Percentiles rank a stretch among this genome's conserved stretches.
These are phyloP conservation scores for Adansonia digitata DNA, from an alignment of 345 rosid genomes.

Conservation along the genomic window DNA sequence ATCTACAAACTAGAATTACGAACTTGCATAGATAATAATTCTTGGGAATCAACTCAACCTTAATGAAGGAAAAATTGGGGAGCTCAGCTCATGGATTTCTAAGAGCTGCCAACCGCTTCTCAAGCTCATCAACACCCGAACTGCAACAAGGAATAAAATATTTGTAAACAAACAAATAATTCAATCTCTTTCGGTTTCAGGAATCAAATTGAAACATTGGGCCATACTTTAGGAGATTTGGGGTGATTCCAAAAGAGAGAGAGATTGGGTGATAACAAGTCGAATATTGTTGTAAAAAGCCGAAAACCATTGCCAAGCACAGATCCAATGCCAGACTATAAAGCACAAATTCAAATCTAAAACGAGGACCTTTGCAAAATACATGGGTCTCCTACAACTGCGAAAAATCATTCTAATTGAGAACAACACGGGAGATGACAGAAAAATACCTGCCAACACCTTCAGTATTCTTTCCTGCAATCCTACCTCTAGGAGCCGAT, in stretches of 20 bases:
- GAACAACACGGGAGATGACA: not conserved
- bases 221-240: not conserved
- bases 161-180: slow-evolving; percentile 3
- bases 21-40: not conserved
- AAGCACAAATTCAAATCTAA: not conserved
- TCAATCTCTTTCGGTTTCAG: not conserved
- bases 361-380: no score
- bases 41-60: not conserved
- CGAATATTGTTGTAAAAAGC: not conserved
- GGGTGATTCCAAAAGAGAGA: not conserved
- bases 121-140: slow-evolving; percentile 69
- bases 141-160: slow-evolving; percentile 31
- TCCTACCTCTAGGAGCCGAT: slow-evolving; percentile 76
- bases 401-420: not conserved
- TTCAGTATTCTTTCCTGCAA: slow-evolving; percentile 48
- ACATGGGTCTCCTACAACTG: not conserved
- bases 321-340: no score
- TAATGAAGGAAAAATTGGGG: not conserved
- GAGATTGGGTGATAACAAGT: not conserved
- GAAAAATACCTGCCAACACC: slow-evolving; percentile 57
- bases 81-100: slow-evolving; percentile 32
- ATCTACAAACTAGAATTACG: not conserved
- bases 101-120: slow-evolving; percentile 90
- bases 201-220: not conserved
- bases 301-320: not conserved